These are phyloP conservation scores for Cercospora sesami DNA, from an alignment of 2,329 filamentous ascomycete species.

Conservation along the genomic window DNA sequence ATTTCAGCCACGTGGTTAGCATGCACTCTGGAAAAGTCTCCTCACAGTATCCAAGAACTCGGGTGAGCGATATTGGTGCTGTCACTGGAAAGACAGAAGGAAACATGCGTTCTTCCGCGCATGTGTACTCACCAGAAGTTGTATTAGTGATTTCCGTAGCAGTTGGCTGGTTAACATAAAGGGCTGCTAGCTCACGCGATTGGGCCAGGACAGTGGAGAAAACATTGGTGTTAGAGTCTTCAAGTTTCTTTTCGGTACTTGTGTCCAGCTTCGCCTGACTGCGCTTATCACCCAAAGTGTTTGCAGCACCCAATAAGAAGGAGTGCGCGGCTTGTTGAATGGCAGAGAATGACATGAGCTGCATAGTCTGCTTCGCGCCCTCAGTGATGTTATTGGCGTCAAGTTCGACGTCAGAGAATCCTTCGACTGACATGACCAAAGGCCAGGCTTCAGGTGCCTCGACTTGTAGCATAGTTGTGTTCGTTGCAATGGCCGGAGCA, in stretches of 20 bases:
- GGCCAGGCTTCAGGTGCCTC: neutral
- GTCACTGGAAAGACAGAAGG: no score
- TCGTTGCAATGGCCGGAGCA: neutral
- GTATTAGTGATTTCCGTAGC: neutral
- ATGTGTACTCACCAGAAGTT: neutral
- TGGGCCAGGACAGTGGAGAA: conserved; percentile 7
- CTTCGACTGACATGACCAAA: neutral
- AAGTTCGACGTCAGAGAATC: neutral
- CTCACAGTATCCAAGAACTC: no score
- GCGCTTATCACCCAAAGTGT: neutral
- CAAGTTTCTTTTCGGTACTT: no score
- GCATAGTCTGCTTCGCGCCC: neutral
- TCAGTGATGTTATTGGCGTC: conserved; percentile 1
- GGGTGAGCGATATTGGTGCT: no score
- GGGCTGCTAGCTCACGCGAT: neutral
- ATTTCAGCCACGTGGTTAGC: no score
- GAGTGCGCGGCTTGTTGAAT: conserved; percentile 5
- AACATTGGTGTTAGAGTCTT: neutral
- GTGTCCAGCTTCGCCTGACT: no score
- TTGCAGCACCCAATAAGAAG: conserved; percentile 12
- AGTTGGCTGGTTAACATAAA: neutral
- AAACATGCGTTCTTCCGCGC: neutral
- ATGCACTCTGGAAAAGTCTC: no score
- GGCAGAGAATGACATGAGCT: conserved; percentile 5
- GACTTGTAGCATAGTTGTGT: neutral